Conservation (phyloP, 805 yeast species). For the Wickerhamomyces bovis region DNA sequence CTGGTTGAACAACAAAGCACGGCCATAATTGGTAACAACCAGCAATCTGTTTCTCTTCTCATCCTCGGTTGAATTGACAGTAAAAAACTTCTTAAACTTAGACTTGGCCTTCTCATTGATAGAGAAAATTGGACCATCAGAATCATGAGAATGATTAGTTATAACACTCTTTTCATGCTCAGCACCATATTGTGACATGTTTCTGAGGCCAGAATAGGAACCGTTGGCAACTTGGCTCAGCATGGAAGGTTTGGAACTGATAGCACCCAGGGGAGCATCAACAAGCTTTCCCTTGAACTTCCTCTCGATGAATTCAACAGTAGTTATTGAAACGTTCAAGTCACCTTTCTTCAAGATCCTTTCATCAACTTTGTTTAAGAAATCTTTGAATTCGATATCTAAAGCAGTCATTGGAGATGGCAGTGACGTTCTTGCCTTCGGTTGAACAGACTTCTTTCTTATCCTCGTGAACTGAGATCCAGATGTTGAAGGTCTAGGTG, state of each 20-base stretch:
- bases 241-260: constrained; percentile 31
- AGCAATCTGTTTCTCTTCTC: constrained; percentile 43
- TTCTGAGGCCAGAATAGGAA: constrained; percentile 36
- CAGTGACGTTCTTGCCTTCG: background rate
- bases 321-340: constrained; percentile 37
- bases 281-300: constrained; percentile 50
- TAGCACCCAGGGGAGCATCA: constrained; percentile 50
- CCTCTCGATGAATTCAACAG: constrained; percentile 48
- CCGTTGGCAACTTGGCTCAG: constrained; percentile 41
- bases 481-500: background rate
- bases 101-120: constrained; percentile 11
- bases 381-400: constrained; percentile 56
- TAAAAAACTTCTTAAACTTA: constrained; percentile 21
- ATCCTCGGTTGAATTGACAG: constrained; percentile 21
- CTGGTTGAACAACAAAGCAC: constrained; percentile 47
- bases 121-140: constrained; percentile 11
- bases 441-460: background rate
- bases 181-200: constrained; percentile 23
- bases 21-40: constrained; percentile 56
- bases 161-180: constrained; percentile 27
- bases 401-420: constrained; percentile 43
- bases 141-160: constrained; percentile 19
- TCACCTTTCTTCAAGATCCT: constrained; percentile 54
- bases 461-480: background rate
- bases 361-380: constrained; percentile 50